Base-by-base conservation (phyloP, 2,329 filamentous ascomycete species). In the Colletotrichum phormii region DNA sequence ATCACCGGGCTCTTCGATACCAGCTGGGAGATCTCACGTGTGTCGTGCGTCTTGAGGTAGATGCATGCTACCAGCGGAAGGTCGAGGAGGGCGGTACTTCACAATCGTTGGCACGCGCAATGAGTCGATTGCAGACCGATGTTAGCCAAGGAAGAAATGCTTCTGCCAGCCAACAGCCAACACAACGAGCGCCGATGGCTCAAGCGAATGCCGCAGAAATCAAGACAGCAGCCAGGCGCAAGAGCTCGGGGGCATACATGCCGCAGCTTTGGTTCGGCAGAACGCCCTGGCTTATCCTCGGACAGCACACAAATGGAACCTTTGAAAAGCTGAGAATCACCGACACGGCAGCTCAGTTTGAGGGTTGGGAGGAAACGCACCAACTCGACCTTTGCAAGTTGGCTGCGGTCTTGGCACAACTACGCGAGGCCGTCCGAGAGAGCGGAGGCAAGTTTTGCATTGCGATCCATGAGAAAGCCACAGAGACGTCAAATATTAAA, bases 261-360 rank as follows among this genome's bases (percentile, higher is more conserved):
- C 71, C 77, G 0, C 77, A 80, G 67, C 75, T 79, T 8, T 80
- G 78, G 79, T 77, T 80, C 29, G 78, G 78, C 5, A 76, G 79
- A 5, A 79, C 77, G 5, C 73, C 74, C 0, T 77, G 75, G 42
- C 62, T 80, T 3, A 78, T 80, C 9, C 62, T 53, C 0, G 77
- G 76, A 8, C 24, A 49, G 0, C 78, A 80, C 62, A 13, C 4
- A 1, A 7, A 75, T 0, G 78, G 78, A 5, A 62, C 55, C 1
- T 77, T 78, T 24, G 4, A 63, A 15, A 11, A 67, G 5, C 72
- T 73, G 2, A 62, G 35, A 0, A 55, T 75, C 13, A 63, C 62
- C 6, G 8, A 15, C 22, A 18, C 12, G 22, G n/a, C 37, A 7
- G 33, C 22, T 4, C 8, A 9, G 7, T 55, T 68, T 22, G n/a